These are phyloP conservation scores for Boletus edulis DNA, from an alignment of 768 basidiomycete species.

Conservation along the genomic window DNA sequence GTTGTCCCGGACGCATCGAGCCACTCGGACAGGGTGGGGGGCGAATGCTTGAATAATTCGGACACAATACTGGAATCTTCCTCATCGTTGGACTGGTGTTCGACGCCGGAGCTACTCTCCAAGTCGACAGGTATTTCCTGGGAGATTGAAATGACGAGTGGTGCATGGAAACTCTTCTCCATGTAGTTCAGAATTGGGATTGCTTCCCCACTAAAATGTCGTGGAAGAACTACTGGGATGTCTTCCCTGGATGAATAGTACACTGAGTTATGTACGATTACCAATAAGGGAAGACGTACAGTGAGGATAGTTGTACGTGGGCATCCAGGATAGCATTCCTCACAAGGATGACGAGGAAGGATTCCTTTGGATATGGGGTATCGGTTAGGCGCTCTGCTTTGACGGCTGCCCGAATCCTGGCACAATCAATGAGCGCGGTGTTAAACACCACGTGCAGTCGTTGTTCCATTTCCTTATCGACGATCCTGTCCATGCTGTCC, in stretches of 20 bases:
- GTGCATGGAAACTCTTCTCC: not conserved
- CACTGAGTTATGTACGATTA: not conserved
- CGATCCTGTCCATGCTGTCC: not conserved
- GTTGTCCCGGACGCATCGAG: not conserved
- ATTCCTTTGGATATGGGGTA: slow-evolving; percentile 2
- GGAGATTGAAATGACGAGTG: not conserved
- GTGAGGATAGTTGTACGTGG: not conserved
- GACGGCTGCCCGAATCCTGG: slow-evolving; percentile 3
- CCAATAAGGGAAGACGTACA: not conserved
- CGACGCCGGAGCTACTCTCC: not conserved
- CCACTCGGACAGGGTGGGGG: slow-evolving; percentile 2
- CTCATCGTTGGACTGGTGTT: not conserved
- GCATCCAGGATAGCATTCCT: slow-evolving; percentile 2
- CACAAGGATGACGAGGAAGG: slow-evolving; percentile 2
- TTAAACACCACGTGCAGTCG: not conserved
- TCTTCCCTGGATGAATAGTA: not conserved
- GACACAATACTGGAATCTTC: not conserved
- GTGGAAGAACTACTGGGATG: slow-evolving; percentile 2
- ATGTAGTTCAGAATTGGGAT: slow-evolving; percentile 4
- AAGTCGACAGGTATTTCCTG: not conserved
- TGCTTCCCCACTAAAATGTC: slow-evolving; percentile 2
- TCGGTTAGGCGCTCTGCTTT: not conserved
- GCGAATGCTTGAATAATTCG: not conserved
- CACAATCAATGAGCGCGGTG: slow-evolving; percentile 1
- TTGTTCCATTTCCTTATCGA: not conserved